Conservation (phyloP, 768 basidiomycete species). For the Sarcodon aspratus region DNA sequence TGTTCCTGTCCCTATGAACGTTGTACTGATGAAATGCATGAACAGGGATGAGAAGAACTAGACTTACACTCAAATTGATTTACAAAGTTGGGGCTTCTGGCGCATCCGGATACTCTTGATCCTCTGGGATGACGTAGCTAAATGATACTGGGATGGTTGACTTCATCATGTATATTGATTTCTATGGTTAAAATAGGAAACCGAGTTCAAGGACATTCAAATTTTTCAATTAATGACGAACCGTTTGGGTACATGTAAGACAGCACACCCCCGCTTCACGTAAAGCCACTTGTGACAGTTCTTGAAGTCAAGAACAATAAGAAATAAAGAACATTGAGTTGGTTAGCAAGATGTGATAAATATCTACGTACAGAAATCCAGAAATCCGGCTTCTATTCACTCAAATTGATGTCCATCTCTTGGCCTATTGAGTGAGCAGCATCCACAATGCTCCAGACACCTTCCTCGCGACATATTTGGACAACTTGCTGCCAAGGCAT, state of each 20-base stretch:
- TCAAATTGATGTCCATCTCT: constrained; percentile 48
- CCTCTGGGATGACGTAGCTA: constrained; percentile 36
- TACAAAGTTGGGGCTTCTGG: constrained; percentile 26
- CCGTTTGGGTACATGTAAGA: constrained; percentile 66
- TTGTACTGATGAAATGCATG: not conserved
- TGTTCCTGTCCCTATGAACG: constrained; percentile 49
- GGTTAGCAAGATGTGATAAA: not conserved
- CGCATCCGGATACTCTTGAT: constrained; percentile 16
- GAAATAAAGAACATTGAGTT: not conserved
- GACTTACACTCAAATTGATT: constrained; percentile 41
- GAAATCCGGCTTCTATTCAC: constrained; percentile 52
- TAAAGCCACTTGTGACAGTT: constrained; percentile 86
- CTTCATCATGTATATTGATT: constrained; percentile 55
- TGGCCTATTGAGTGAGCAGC: constrained; percentile 76
- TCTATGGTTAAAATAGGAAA: constrained; percentile 20
- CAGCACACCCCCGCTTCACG: constrained; percentile 52
- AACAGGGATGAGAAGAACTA: constrained; percentile 2
- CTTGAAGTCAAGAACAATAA: constrained; percentile 19
- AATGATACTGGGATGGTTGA: constrained; percentile 46
- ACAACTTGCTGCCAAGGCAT: constrained; percentile 70
- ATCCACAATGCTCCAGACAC: constrained; percentile 61
- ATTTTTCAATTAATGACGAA: constrained; percentile 12
- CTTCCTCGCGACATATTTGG: constrained; percentile 48
- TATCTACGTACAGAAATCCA: constrained; percentile 52
- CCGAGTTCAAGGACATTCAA: not conserved